phyloP scores from a whole-genome alignment of 768 basidiomycete species.

The Lyophyllum semitale region DNA sequence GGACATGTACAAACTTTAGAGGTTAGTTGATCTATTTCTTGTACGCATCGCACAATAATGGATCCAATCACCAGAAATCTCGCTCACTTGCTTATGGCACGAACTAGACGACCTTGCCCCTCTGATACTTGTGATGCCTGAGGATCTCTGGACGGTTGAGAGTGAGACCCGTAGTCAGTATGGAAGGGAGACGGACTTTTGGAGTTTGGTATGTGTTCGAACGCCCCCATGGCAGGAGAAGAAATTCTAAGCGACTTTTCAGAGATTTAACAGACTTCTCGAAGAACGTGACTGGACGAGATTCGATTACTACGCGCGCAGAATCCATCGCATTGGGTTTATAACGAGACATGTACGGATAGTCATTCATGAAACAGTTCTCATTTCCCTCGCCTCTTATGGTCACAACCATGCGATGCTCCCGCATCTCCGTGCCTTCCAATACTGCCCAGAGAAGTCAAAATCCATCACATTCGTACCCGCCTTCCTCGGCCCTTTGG shows the following conservation, averaged over 20 bases:
- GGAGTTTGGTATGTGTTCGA: no score
- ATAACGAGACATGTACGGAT: background rate
- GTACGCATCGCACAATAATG: background rate
- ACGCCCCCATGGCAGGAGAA: no score
- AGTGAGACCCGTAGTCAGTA: no score
- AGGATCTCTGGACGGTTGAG: background rate
- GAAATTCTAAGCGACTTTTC: no score
- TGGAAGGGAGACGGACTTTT: no score
- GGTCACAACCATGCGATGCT: background rate
- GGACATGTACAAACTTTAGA: background rate
- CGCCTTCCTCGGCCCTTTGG: background rate
- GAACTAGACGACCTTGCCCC: background rate
- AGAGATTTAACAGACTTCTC: background rate
- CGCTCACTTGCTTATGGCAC: background rate
- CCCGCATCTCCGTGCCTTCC: background rate
- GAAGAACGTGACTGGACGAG: background rate
- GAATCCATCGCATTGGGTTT: background rate
- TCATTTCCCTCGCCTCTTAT: background rate
- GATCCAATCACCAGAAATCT: background rate
- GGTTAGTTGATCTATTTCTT: background rate
- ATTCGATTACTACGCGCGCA: background rate
- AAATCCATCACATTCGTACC: background rate
- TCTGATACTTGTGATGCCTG: background rate
- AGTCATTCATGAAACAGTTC: background rate
- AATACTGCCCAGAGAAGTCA: background rate